These are phyloP conservation scores for Nicotiana otophora DNA, from an alignment of 257 asterid genomes.

Conservation along the genomic window DNA sequence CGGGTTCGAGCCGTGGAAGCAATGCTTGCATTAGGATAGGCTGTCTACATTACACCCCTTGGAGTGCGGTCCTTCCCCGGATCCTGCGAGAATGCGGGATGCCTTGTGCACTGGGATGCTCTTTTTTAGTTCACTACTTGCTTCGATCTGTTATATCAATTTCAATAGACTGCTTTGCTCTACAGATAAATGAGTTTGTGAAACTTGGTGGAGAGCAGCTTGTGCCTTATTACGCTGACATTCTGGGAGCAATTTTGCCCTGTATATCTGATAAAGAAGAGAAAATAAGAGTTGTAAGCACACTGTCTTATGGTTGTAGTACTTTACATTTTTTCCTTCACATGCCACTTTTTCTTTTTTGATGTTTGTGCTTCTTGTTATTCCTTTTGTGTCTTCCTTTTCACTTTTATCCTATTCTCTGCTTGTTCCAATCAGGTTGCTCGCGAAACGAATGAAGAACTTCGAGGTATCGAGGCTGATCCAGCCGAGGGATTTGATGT, in stretches of 20 bases:
- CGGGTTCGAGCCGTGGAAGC: no score
- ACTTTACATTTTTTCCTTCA: not conserved
- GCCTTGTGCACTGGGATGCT: no score
- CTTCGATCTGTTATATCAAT: slow-evolving; percentile 19
- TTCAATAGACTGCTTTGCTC: slow-evolving; percentile 11
- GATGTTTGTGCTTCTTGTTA: slow-evolving; percentile 2
- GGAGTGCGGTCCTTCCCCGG: no score
- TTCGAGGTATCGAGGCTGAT: slow-evolving; percentile 74
- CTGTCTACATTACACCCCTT: no score
- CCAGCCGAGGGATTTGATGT: slow-evolving; percentile 88
- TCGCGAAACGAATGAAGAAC: slow-evolving; percentile 95
- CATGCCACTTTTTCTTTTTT: not conserved
- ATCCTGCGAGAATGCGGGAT: no score
- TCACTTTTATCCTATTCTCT: not conserved
- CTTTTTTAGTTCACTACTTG: not conserved
- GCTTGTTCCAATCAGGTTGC: slow-evolving; percentile 56
- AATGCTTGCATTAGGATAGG: no score
- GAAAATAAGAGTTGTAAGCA: slow-evolving; percentile 89
- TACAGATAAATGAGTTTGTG: slow-evolving; percentile 92
- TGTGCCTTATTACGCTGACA: slow-evolving; percentile 94
- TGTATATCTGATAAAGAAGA: slow-evolving; percentile 99
- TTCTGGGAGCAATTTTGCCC: slow-evolving; percentile 92
- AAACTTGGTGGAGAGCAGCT: slow-evolving; percentile 99
- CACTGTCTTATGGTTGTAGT: not conserved
- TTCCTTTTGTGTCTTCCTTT: not conserved